Conservation (phyloP, 345 rosid genomes). For the Odontarrhena argentea region DNA sequence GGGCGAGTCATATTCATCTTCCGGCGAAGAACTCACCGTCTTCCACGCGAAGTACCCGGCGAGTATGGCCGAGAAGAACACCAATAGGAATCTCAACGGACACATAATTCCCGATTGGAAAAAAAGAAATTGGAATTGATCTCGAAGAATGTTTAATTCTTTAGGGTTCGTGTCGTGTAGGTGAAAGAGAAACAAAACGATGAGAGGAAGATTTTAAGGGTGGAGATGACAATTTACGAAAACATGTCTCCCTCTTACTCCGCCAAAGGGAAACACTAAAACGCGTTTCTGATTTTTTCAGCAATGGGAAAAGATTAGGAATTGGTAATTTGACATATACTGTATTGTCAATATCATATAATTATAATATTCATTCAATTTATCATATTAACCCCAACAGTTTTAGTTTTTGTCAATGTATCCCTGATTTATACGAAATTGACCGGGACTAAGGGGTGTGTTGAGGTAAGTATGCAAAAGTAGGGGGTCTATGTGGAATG, state of each 20-base stretch:
- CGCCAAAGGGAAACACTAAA: constrained; percentile 27
- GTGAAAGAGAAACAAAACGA: not conserved
- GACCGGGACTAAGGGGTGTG: not conserved
- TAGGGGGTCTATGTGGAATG: constrained; percentile 1
- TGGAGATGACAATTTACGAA: not conserved
- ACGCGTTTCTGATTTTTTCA: constrained; percentile 37
- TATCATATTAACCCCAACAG: not conserved
- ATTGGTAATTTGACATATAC: not conserved
- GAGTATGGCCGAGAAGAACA: constrained; percentile 81
- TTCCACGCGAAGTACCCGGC: constrained; percentile 92
- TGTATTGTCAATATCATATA: not conserved
- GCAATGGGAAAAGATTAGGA: constrained; percentile 1
- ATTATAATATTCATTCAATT: not conserved
- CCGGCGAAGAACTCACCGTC: constrained; percentile 68
- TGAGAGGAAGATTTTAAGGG: not conserved
- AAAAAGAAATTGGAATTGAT: constrained; percentile 21
- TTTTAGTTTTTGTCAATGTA: not conserved
- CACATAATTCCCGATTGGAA: constrained; percentile 51
- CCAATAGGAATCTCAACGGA: constrained; percentile 80
- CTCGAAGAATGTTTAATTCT: not conserved
- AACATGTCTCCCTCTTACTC: constrained; percentile 29
- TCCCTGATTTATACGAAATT: not conserved
- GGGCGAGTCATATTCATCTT: constrained; percentile 49
- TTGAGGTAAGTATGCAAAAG: not conserved
- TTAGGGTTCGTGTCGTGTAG: constrained; percentile 28